Evolutionary conservation across 2,329 filamentous ascomycete genomes (phyloP), one percentile per base, ranked within the genome.

Genomic region (Aspergillus floridensis): DNA sequence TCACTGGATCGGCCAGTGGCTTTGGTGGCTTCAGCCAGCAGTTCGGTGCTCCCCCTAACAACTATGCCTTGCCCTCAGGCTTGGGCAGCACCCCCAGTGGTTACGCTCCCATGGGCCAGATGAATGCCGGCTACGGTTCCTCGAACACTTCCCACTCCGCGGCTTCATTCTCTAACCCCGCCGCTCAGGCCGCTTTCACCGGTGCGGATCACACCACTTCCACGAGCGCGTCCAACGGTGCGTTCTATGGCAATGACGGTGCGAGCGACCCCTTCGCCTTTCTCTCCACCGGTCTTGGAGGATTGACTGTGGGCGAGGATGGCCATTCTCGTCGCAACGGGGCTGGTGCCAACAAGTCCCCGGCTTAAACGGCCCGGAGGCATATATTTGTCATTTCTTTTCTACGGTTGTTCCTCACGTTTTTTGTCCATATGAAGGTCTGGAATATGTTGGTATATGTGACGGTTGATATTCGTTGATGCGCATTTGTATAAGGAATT

Each of bases 131-230:
- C 69, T 96, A 88, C 68, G 88, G 88, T 59, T 88, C 90, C 48
- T 88, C 87, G 57, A 89, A 88, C 44, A 87, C 88, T 55, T 88
- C 92, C 67, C 92, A 95, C 76, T 90, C 90, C 24, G 90, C 90
- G 47, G 90, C 92, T 12, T 89, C 89, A 5, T 98, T 99, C 71
- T 93, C 96, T 73, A 96, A 92, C 80, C 91, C 93, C 63, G 90
- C 92, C 63, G 92, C 93, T 16, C 93, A 98, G 79, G 92, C 92
- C 61, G 93, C 95, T 26, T 99, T 99, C 82, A 91, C 91, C 73
- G 91, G 90, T 46, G 92, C 91, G 44, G 88, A 88, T 68, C 93
- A 95, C 67, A 91, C 90, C 58, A 87, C 88, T 16, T 91, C 90
- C 49, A 88, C 88, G 61, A 90, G 89, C 46, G 87, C 88, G 35